phyloP scores from a whole-genome alignment of 176 grass and related monocot genomes.

The Zizania latifolia region DNA sequence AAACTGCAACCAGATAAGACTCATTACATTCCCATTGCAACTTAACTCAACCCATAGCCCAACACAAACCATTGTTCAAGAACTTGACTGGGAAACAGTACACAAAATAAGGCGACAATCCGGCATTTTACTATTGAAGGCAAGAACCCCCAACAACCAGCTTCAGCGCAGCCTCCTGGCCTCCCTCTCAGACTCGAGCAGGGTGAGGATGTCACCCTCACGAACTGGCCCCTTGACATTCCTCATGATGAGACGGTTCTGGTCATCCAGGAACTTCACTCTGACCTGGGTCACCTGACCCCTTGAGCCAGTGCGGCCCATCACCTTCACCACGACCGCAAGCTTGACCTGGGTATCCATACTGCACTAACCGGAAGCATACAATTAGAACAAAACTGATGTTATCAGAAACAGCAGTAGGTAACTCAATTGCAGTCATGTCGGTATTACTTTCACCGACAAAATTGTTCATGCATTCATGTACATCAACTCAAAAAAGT shows the following conservation, averaged over 20 bases:
- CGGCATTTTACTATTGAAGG: not conserved
- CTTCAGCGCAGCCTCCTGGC: slow-evolving; percentile 67
- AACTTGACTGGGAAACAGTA: slow-evolving; percentile 25
- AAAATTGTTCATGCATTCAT: not conserved
- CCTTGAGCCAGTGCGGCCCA: slow-evolving; percentile 63
- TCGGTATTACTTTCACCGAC: not conserved
- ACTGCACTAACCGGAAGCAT: not conserved
- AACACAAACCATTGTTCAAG: slow-evolving; percentile 16
- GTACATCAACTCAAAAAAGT: too few relatives aligned
- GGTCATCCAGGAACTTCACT: slow-evolving; percentile 71
- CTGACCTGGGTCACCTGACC: slow-evolving; percentile 77
- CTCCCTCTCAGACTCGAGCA: slow-evolving; percentile 71
- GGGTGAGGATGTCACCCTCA: slow-evolving; percentile 73
- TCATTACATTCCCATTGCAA: slow-evolving; percentile 21
- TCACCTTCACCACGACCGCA: slow-evolving; percentile 67
- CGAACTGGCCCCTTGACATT: slow-evolving; percentile 66
- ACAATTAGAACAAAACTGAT: not conserved
- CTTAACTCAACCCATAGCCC: not conserved
- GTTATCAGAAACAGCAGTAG: not conserved
- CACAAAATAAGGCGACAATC: slow-evolving; percentile 3
- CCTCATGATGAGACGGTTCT: slow-evolving; percentile 80
- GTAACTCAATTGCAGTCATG: not conserved
- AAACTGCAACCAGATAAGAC: slow-evolving; percentile 24
- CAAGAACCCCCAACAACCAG: not conserved
- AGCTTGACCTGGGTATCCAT: slow-evolving; percentile 82